Base-by-base conservation (phyloP, 2,329 filamentous ascomycete genomes). In the Aspergillus tanneri region DNA sequence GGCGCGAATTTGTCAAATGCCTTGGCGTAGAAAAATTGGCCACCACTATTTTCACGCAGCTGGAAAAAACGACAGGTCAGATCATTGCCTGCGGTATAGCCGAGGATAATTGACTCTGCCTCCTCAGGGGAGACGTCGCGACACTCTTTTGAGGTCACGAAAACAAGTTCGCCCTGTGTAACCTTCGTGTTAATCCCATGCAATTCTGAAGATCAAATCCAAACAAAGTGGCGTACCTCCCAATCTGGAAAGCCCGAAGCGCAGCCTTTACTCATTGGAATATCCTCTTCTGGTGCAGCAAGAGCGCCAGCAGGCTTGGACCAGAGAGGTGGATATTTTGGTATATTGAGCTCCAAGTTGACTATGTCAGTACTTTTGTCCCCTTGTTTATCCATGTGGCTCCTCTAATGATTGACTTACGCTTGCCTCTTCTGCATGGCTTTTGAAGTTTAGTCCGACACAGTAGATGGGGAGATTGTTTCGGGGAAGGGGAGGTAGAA, bases 21-120 rank as follows among this genome's bases (percentile, higher is more conserved):
- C 52, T 75, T 75, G 18, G 63, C 63, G 43, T 68, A 72, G 30
- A 61, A 62, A 68, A 70, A 73, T 54, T 75, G 72, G 7, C 54
- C 64, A 21, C 62, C 63, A 0, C 49, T 53, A 6, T 54, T 50
- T 8, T 59, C 52, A 9, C 58, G 59, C n/a, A 60, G 23, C 52
- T 67, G 64, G 51, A 63, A 67, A 8, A 55, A 39, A 18, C 67
- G 62, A 18, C 63, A 62, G 3, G 61, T 64, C 3, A 69, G 53
- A 47, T 69, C 66, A 35, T 69, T 69, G 6, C 62, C 63, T 18
- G 58, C 53, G 0, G 67, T 69, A 37, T 68, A 69, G 14, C 64
- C 67, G 1, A 68, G 48, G n/a, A 69, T 63, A 36, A 60, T 57
- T 22, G 58, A 52, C 9, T 59, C 28, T 0, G 62, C 60, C 19